Evolutionary conservation across 495 filamentous ascomycete species (phyloP).

Genomic region (Hypoxylon crocopeplum): DNA sequence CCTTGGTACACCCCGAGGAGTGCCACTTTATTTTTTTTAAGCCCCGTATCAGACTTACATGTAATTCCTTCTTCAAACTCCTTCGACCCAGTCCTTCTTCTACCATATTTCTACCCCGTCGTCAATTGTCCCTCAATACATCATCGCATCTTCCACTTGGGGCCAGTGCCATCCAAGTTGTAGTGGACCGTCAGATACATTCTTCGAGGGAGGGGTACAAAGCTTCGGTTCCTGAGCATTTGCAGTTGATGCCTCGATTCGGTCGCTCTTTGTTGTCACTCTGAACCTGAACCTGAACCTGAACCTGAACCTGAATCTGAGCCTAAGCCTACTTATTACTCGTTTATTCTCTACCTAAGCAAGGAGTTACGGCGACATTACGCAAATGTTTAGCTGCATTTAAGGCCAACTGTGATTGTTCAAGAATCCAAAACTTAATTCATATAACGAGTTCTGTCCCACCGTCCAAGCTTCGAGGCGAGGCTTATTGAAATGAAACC

Average conservation of each 20-base stretch:
- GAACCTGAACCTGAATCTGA: too few relatives aligned
- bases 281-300: too few relatives aligned
- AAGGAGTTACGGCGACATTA: not conserved
- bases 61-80: constrained; percentile 25
- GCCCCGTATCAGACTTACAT: constrained; percentile 23
- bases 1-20: constrained; percentile 31
- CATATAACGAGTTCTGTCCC: constrained; percentile 11
- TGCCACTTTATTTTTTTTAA: constrained; percentile 30
- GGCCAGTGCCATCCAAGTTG: constrained; percentile 12
- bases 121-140: too few relatives aligned
- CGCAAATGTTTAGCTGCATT: constrained; percentile 8
- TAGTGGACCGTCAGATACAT: not conserved
- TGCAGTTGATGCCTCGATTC: constrained; percentile 26
- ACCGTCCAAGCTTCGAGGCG: constrained; percentile 29
- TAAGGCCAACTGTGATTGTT: not conserved
- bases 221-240: constrained; percentile 13
- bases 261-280: not conserved
- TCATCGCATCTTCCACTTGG: too few relatives aligned
- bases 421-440: constrained; percentile 13
- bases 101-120: constrained; percentile 5
- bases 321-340: too few relatives aligned
- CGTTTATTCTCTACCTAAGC: too few relatives aligned
- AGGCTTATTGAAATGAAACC: constrained; percentile 18
- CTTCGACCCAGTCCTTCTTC: constrained; percentile 2
- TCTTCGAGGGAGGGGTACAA: constrained; percentile 18